These are phyloP conservation scores for Iberis pinnata DNA, from an alignment of 345 rosid species.

Conservation along the genomic window DNA sequence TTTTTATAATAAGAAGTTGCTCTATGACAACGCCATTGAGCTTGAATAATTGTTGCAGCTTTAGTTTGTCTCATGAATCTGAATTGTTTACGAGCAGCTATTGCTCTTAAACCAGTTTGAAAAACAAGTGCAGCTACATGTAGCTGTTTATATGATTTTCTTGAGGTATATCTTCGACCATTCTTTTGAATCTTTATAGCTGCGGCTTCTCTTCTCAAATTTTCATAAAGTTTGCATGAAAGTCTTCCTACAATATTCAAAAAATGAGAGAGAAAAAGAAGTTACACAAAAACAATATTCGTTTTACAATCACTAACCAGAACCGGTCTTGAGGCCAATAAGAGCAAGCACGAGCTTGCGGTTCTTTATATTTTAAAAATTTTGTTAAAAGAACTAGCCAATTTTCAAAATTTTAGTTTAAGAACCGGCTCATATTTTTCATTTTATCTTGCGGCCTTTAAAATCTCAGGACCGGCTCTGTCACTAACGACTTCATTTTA, in stretches of 20 bases:
- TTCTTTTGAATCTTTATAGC: slow-evolving; percentile 70
- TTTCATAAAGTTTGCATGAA: slow-evolving; percentile 44
- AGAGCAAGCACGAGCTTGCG: too few species aligned
- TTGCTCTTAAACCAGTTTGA: slow-evolving; percentile 64
- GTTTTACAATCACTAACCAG: too few species aligned
- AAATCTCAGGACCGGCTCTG: too few species aligned
- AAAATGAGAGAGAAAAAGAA: slow-evolving; percentile 14
- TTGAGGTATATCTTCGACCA: slow-evolving; percentile 39
- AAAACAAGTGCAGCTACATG: slow-evolving; percentile 43
- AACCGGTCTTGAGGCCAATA: too few species aligned
- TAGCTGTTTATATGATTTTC: slow-evolving; percentile 46
- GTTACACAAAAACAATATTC: background rate
- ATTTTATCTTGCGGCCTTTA: too few species aligned
- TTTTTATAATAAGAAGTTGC: slow-evolving; percentile 46
- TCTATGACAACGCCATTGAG: slow-evolving; percentile 62
- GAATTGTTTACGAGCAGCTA: slow-evolving; percentile 58
- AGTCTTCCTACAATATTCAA: slow-evolving; percentile 45
- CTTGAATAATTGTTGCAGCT: slow-evolving; percentile 63
- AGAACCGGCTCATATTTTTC: too few species aligned
- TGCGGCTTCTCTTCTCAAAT: slow-evolving; percentile 50
- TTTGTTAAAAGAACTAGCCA: too few species aligned
- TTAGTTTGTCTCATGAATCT: slow-evolving; percentile 54
- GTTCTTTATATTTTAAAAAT: too few species aligned
- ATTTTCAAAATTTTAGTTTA: too few species aligned
- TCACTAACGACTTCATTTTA: too few species aligned